Conservation (phyloP, 2,329 filamentous ascomycete genomes). For the Colletotrichum musae region DNA sequence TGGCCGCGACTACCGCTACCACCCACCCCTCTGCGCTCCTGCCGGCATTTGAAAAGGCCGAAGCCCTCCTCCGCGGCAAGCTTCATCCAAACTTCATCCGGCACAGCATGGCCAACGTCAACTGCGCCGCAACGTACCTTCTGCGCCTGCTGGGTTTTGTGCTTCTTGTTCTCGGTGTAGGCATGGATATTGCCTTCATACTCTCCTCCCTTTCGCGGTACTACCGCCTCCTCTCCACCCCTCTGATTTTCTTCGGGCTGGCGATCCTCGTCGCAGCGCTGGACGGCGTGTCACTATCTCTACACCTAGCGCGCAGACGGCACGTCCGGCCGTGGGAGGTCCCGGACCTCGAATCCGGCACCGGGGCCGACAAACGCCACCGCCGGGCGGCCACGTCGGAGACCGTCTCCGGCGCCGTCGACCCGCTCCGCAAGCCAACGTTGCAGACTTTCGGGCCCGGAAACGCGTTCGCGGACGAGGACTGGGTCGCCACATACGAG, state of each 20-base stretch:
- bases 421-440: constrained; percentile 43
- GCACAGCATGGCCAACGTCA: constrained; percentile 56
- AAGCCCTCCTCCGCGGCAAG: constrained; percentile 53
- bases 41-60: constrained; percentile 54
- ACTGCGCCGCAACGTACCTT: constrained; percentile 51
- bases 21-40: constrained; percentile 62
- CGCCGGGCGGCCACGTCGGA: constrained; percentile 38
- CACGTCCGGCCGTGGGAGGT: constrained; percentile 57
- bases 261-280: constrained; percentile 51
- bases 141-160: constrained; percentile 45
- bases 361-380: constrained; percentile 40
- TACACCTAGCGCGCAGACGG: constrained; percentile 51
- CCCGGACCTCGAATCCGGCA: constrained; percentile 50
- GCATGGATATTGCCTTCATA: constrained; percentile 50
- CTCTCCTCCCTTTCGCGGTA: constrained; percentile 48
- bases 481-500: constrained; percentile 44
- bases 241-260: constrained; percentile 54
- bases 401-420: constrained; percentile 38
- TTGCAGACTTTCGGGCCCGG: constrained; percentile 46
- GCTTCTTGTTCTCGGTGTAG: constrained; percentile 46
- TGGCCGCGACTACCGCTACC: constrained; percentile 57
- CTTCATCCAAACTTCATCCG: constrained; percentile 57
- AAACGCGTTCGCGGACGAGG: constrained; percentile 46
- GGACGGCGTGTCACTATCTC: constrained; percentile 54
- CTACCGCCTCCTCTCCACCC: constrained; percentile 48